Conservation (phyloP, 805 yeast genomes). For the Lachancea lanzarotensis region DNA sequence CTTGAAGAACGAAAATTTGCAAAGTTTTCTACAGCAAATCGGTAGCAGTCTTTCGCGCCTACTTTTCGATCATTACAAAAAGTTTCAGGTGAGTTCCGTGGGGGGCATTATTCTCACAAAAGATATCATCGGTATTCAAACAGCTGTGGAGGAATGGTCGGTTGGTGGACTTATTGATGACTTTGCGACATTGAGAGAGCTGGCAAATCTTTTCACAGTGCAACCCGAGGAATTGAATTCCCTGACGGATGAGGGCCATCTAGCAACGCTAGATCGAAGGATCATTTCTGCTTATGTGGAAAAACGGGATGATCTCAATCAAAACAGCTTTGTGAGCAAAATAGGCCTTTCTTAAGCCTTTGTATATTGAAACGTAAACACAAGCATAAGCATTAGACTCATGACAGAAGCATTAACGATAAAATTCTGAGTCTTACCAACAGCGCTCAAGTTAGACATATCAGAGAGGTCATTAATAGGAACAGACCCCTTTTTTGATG, state of each 20-base stretch:
- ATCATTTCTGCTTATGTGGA: constrained; percentile 59
- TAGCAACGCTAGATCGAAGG: constrained; percentile 56
- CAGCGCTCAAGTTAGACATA: neutral
- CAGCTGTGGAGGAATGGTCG: constrained; percentile 60
- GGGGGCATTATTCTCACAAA: constrained; percentile 81
- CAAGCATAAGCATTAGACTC: constrained; percentile 3
- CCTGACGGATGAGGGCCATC: constrained; percentile 72
- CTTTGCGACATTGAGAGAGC: constrained; percentile 67
- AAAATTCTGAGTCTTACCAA: neutral
- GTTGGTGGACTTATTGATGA: constrained; percentile 53
- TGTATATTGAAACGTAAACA: constrained; percentile 4
- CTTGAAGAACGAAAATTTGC: constrained; percentile 43
- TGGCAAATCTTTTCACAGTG: constrained; percentile 78
- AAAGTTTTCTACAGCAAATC: constrained; percentile 44
- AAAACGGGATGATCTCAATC: constrained; percentile 63
- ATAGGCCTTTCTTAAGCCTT: constrained; percentile 6
- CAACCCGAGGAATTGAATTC: constrained; percentile 75
- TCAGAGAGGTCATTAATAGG: neutral
- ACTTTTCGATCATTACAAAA: constrained; percentile 65
- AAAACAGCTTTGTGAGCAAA: constrained; percentile 25
- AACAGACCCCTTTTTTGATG: constrained; percentile 3
- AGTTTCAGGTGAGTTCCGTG: constrained; percentile 65
- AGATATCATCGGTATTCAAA: constrained; percentile 74
- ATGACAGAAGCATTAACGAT: neutral
- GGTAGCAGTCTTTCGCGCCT: constrained; percentile 54